Conservation (phyloP, 768 basidiomycete genomes). For the Russula vinacea region DNA sequence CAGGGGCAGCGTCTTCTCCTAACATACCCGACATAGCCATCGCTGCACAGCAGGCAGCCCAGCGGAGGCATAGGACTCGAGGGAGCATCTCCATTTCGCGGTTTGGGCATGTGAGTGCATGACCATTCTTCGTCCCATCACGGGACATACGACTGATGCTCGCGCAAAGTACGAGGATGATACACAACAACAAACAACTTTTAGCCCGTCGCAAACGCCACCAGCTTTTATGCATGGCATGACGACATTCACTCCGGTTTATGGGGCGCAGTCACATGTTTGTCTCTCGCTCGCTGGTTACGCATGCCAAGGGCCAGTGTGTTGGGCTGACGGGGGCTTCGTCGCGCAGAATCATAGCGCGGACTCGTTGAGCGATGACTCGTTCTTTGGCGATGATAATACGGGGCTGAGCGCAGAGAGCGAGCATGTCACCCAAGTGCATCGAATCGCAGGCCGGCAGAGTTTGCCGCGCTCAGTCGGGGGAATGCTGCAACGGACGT, state of each 20-base stretch:
- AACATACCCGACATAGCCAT: conserved; percentile 17
- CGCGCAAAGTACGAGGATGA: conserved; percentile 16
- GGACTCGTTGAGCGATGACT: conserved; percentile 34
- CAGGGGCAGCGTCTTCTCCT: conserved; percentile 13
- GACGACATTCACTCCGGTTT: conserved; percentile 34
- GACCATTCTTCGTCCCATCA: background rate
- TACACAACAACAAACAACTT: conserved; percentile 11
- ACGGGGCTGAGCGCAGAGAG: conserved; percentile 8
- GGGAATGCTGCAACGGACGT: conserved; percentile 26
- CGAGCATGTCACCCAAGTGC: conserved; percentile 29
- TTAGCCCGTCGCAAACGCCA: conserved; percentile 28
- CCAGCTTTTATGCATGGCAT: conserved; percentile 30
- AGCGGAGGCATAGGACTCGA: conserved; percentile 38
- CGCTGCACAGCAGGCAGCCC: conserved; percentile 14
- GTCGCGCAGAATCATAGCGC: conserved; percentile 27
- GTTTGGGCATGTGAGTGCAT: conserved; percentile 52
- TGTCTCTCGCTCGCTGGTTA: background rate
- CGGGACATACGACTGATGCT: background rate
- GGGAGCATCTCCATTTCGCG: conserved; percentile 58
- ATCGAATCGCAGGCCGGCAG: conserved; percentile 28
- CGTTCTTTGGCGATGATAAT: conserved; percentile 20
- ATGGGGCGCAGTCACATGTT: conserved; percentile 33
- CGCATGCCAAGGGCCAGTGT: conserved; percentile 1
- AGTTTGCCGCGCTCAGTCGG: conserved; percentile 26
- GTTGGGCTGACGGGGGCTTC: conserved; percentile 12